Evolutionary conservation across 768 basidiomycete genomes (phyloP), one percentile per base, ranked within the genome.

Genomic region (Clathrus columnatus): DNA sequence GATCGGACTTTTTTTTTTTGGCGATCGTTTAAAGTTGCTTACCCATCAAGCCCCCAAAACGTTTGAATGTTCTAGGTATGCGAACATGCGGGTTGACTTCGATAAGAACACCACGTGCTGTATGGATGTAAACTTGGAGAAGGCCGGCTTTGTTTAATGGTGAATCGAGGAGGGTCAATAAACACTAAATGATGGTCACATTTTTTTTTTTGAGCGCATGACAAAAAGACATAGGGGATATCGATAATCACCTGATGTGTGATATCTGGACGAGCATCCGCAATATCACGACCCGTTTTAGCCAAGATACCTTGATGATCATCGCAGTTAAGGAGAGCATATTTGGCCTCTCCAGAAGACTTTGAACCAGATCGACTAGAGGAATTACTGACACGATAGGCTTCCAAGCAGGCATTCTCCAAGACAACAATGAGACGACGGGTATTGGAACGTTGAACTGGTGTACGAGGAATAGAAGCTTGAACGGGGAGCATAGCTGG

Each of bases 11-110:
- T 18, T 47, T 47, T 11, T 14, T 4, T 23, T 20, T n/a, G 7
- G 10, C 21, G 27, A 0, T 18, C 28, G 7, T 6, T n/a, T 0
- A 43, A 20, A 30, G 14, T 7, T 65, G 59, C 77, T 59, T 65
- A 95, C 93, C 94, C 96, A 99, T 99, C 61, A 99, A 75, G 20
- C 96, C 96, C 56, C 91, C 92, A 72, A 99, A 99, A 8, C 96
- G 83, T 72, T 99, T 99, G 72, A 99, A 98, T 11, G 96, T 99
- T 60, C 96, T 80, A 10, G 96, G 96, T 64, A 99, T 99, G 54
- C 96, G 82, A 10, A 98, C 93, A 70, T 91, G 87, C 2, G 96
- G 96, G 69, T 99, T 98, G 62, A 98, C 92, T 71, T 99, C 95
- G 66, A 99, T 98, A 46, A 99, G 80, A 11, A 93, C 89, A 36